Evolutionary conservation across 164 flowering plant genomes (phyloP).

Genomic region (Umbilicus rupestris): DNA sequence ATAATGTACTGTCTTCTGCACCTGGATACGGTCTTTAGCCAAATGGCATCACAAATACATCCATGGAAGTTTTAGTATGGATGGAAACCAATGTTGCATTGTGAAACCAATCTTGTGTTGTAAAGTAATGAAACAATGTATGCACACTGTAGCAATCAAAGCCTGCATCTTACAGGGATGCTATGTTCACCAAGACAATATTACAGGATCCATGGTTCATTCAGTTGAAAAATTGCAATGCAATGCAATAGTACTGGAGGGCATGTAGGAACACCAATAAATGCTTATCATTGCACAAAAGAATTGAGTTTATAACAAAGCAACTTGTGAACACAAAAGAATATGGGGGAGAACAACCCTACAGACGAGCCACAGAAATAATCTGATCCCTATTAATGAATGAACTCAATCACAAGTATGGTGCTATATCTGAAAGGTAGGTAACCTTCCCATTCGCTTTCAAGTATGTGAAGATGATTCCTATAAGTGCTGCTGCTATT

Average conservation of each 20-base stretch:
- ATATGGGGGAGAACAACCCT: not conserved
- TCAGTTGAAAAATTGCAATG: too few species aligned
- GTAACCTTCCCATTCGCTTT: not conserved
- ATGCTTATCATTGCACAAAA: too few species aligned
- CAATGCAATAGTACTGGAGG: too few species aligned
- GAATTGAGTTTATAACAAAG: not conserved
- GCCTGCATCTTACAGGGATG: too few species aligned
- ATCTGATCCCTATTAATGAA: not conserved
- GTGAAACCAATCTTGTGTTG: too few species aligned
- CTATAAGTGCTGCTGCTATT: conserved; percentile 1
- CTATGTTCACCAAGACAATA: too few species aligned
- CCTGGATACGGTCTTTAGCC: not conserved
- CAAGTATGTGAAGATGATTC: not conserved
- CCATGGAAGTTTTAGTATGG: too few species aligned
- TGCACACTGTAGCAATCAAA: too few species aligned
- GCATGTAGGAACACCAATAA: too few species aligned
- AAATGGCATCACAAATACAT: not conserved
- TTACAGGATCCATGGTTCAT: too few species aligned
- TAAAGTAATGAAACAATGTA: too few species aligned
- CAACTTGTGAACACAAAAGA: not conserved
- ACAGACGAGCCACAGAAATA: not conserved
- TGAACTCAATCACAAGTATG: not conserved
- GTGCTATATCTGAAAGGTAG: not conserved
- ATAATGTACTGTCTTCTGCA: conserved; percentile 32
- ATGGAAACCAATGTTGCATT: too few species aligned